These are phyloP conservation scores for Candida loeiensis DNA, from an alignment of 805 yeast genomes.

Conservation along the genomic window DNA sequence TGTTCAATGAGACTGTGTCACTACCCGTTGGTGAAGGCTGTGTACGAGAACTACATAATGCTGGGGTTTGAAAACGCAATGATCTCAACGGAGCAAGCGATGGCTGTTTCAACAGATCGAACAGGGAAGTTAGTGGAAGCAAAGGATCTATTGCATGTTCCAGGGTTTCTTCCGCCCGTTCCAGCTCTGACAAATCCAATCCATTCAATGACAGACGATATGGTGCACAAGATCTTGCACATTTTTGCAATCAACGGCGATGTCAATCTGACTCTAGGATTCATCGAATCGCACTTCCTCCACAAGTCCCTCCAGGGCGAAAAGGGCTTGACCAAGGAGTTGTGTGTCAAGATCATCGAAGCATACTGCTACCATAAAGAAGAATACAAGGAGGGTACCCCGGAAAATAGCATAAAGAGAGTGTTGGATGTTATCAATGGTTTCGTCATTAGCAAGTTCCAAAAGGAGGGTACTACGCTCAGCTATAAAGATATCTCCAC, in stretches of 20 bases:
- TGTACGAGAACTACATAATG: slow-evolving; percentile 32
- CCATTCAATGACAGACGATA: slow-evolving; percentile 22
- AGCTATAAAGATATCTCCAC: slow-evolving; percentile 28
- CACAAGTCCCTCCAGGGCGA: slow-evolving; percentile 32
- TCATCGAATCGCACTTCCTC: slow-evolving; percentile 36
- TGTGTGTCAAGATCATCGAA: slow-evolving; percentile 30
- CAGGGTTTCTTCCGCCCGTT: no score
- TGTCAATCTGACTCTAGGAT: slow-evolving; percentile 28
- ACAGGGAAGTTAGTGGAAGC: slow-evolving; percentile 15
- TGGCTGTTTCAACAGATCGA: slow-evolving; percentile 10
- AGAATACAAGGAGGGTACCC: neutral
- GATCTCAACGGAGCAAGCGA: slow-evolving; percentile 23
- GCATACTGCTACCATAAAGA: slow-evolving; percentile 27
- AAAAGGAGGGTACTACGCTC: slow-evolving; percentile 8
- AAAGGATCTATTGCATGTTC: no score
- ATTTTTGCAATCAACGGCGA: slow-evolving; percentile 36
- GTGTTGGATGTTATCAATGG: slow-evolving; percentile 32
- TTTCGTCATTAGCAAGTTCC: slow-evolving; percentile 16
- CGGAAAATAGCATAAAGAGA: slow-evolving; percentile 27
- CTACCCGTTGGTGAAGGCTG: slow-evolving; percentile 24
- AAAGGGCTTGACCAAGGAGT: slow-evolving; percentile 29
- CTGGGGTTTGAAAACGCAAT: slow-evolving; percentile 18
- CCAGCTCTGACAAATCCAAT: no score
- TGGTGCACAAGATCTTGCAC: slow-evolving; percentile 27
- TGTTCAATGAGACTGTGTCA: slow-evolving; percentile 23